These are phyloP conservation scores for Taiozyma sp. DNA, from an alignment of 1,139 yeast genomes.

Conservation along the genomic window DNA sequence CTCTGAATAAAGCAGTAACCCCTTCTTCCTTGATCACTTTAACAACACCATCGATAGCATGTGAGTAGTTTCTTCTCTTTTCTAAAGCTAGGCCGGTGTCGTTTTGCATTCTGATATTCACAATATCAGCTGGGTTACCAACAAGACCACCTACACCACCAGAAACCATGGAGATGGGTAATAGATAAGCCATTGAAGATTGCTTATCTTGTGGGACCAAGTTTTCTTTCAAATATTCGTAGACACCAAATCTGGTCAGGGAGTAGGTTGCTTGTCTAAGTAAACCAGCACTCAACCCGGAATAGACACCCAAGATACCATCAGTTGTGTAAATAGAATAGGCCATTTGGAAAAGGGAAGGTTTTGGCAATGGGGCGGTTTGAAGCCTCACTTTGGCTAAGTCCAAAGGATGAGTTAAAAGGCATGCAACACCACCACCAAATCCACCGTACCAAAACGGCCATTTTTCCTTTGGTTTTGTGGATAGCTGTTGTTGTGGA, in stretches of 20 bases:
- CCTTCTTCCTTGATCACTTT: slow-evolving; percentile 64
- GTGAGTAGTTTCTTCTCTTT: slow-evolving; percentile 68
- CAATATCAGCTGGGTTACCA: slow-evolving; percentile 87
- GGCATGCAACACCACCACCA: slow-evolving; percentile 64
- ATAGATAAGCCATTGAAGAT: slow-evolving; percentile 32
- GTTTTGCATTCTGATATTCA: slow-evolving; percentile 88
- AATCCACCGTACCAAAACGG: slow-evolving; percentile 62
- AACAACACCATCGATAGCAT: slow-evolving; percentile 72
- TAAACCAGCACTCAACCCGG: slow-evolving; percentile 78
- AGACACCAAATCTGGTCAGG: slow-evolving; percentile 79
- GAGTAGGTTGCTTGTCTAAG: slow-evolving; percentile 88
- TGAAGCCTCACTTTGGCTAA: slow-evolving; percentile 83
- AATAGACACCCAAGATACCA: slow-evolving; percentile 66
- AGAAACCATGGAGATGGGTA: slow-evolving; percentile 79
- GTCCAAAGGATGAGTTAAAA: slow-evolving; percentile 69
- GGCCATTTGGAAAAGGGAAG: slow-evolving; percentile 58
- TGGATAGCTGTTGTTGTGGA: background rate
- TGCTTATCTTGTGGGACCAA: slow-evolving; percentile 33
- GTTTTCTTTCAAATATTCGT: slow-evolving; percentile 66
- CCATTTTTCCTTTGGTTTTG: slow-evolving; percentile 24
- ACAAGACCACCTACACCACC: slow-evolving; percentile 83
- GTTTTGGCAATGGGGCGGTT: slow-evolving; percentile 63
- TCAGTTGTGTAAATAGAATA: slow-evolving; percentile 55
- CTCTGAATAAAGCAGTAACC: slow-evolving; percentile 57
- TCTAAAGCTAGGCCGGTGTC: slow-evolving; percentile 66